Conservation (phyloP, 1,139 yeast genomes). For the Saccharomyces pastorianus region DNA sequence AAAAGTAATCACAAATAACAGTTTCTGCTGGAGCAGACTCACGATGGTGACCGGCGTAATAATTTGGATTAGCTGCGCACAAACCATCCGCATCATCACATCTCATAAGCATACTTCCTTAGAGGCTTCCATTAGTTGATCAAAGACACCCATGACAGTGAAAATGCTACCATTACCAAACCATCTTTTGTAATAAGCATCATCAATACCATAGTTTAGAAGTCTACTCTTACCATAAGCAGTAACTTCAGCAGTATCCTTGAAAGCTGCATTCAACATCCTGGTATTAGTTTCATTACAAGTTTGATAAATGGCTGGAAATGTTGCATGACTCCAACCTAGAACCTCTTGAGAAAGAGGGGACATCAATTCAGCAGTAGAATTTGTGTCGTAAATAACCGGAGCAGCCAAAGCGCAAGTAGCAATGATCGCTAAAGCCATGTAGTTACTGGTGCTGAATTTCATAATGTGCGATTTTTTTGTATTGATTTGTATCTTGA, state of each 20-base stretch:
- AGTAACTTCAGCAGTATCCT: conserved; percentile 25
- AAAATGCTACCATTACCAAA: conserved; percentile 33
- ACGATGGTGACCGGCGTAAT: conserved; percentile 37
- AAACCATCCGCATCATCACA: conserved; percentile 35
- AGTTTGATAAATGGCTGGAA: conserved; percentile 10
- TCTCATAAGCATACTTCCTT: conserved; percentile 30
- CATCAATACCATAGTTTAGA: conserved; percentile 23
- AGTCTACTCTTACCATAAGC: conserved; percentile 27
- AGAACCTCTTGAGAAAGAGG: not conserved
- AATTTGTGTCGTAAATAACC: not conserved
- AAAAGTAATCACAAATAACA: conserved; percentile 31
- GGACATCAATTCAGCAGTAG: not conserved
- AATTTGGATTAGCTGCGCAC: conserved; percentile 27
- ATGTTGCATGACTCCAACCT: conserved; percentile 9
- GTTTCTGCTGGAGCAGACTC: conserved; percentile 33
- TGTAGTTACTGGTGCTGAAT: not conserved
- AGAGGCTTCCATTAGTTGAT: conserved; percentile 28
- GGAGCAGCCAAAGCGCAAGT: not conserved
- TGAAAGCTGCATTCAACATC: conserved; percentile 10
- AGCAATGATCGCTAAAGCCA: not conserved
- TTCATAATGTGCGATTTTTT: not conserved
- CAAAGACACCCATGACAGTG: conserved; percentile 34
- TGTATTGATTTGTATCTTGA: not conserved
- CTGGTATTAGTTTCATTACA: conserved; percentile 12
- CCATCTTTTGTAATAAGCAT: conserved; percentile 25